phyloP scores from a whole-genome alignment of 2,329 filamentous ascomycete species.

The Aspergillus felis region DNA sequence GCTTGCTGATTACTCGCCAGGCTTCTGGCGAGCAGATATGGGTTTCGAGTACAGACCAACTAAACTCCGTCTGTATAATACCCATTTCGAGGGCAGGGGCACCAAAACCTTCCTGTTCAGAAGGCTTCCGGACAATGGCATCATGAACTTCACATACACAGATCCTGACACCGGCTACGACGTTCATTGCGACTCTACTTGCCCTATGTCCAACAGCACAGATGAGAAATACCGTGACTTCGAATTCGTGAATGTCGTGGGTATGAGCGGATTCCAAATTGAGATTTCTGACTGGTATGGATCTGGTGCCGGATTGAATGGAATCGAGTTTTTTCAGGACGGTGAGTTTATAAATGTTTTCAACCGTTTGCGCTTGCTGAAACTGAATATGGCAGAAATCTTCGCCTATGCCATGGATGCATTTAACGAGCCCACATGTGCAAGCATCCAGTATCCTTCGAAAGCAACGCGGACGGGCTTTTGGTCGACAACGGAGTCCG shows the following conservation, averaged over 20 bases:
- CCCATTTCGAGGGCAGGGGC: slow-evolving; percentile 74
- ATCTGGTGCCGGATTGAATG: slow-evolving; percentile 74
- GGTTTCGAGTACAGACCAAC: slow-evolving; percentile 82
- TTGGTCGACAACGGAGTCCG: slow-evolving; percentile 68
- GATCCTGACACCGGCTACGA: slow-evolving; percentile 68
- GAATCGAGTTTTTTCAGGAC: slow-evolving; percentile 82
- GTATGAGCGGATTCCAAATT: slow-evolving; percentile 82
- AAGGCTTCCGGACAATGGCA: slow-evolving; percentile 79
- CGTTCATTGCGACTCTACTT: slow-evolving; percentile 72
- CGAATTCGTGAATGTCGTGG: slow-evolving; percentile 78
- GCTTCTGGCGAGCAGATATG: slow-evolving; percentile 80
- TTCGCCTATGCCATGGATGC: slow-evolving; percentile 77
- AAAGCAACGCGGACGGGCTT: slow-evolving; percentile 66
- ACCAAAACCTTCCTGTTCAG: slow-evolving; percentile 86
- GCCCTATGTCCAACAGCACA: slow-evolving; percentile 72
- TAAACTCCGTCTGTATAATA: slow-evolving; percentile 84
- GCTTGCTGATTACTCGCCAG: slow-evolving; percentile 67
- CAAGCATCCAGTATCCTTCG: slow-evolving; percentile 61
- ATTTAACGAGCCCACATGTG: slow-evolving; percentile 86
- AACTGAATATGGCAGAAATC: slow-evolving; percentile 52
- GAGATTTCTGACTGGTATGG: slow-evolving; percentile 89
- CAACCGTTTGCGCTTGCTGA: neutral
- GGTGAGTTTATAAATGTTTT: slow-evolving; percentile 35
- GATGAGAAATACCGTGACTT: slow-evolving; percentile 78
- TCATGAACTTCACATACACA: slow-evolving; percentile 92